Evolutionary conservation across 305 asterid species (phyloP), one percentile per base, ranked within the genome.

Genomic region (Euphrasia arctica): DNA sequence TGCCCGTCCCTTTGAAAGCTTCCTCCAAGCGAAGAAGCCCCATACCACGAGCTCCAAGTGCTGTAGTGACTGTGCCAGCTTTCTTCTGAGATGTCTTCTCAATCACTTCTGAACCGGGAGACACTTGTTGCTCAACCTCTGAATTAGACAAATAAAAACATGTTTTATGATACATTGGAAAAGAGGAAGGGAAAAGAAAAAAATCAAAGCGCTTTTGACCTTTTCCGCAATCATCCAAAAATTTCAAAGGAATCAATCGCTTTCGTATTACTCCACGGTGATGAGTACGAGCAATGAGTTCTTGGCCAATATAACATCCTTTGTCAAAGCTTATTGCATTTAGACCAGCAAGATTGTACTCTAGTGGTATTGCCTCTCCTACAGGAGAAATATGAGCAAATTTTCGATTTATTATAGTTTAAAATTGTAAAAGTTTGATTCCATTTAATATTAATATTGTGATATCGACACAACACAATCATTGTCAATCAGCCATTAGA

Each of bases 221-320:
- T 66, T 77, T 55, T 39, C 95, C 90, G 36, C 71, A 62, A 18
- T 75, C 73, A 59, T 72, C 65, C 57, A 80, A 65, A 75, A 92
- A 87, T 72, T 76, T 79, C 32, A 92, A 34, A 66, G 97, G 95
- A 70, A 89, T 72, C 74, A 89, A 65, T 15, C 98, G 89, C 77
- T 89, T 92, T 22, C 98, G 75, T 58, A 92, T 81, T 29, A 85
- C 83, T 60, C 97, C 98, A 58, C 92, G 88, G 74, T 87, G 91
- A 76, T 89, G 88, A 3, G 98, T 89, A 56, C 95, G 95, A 52
- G 97, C 98, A 25, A 85, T 75, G 62, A 91, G 92, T 70, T 91
- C 98, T 82, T 92, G 97, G 52, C 97, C 95, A 60, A 91, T 68
- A 57, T 91, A 91, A 68, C 98, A 91, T 56, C 98, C 98, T 71